These are phyloP conservation scores for Cutaneotrichosporon mucoides DNA, from an alignment of 1,284 basidiomycete genomes.

Conservation along the genomic window DNA sequence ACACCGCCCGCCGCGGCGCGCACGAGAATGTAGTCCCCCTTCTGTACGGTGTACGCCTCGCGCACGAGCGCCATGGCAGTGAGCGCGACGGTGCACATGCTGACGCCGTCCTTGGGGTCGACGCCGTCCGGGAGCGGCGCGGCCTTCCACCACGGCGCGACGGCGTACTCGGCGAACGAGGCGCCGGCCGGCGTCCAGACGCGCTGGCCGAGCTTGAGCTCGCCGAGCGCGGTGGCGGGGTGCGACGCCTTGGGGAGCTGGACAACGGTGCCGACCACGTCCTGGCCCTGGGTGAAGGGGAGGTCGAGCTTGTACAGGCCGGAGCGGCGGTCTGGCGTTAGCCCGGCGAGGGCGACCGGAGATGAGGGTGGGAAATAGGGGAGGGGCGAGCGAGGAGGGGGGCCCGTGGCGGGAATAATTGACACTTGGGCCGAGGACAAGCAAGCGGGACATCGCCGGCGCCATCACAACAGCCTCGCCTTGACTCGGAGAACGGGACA, in stretches of 20 bases:
- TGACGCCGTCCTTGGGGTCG: constrained; percentile 63
- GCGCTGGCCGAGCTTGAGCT: constrained; percentile 48
- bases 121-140: constrained; percentile 55
- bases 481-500: too few relatives aligned
- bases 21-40: constrained; percentile 55
- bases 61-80: constrained; percentile 75
- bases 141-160: constrained; percentile 62
- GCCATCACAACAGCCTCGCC: too few relatives aligned
- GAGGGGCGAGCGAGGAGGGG: constrained; percentile 52
- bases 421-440: too few relatives aligned
- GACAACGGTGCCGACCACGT: constrained; percentile 66
- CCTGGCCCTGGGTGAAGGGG: constrained; percentile 74
- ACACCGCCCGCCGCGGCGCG: constrained; percentile 84
- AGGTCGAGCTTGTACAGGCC: constrained; percentile 57
- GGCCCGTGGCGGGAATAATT: too few relatives aligned
- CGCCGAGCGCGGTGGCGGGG: constrained; percentile 54
- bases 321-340: constrained; percentile 36
- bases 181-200: constrained; percentile 57
- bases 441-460: too few relatives aligned
- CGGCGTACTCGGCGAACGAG: constrained; percentile 70
- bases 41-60: constrained; percentile 76
- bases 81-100: constrained; percentile 68
- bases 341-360: neutral
- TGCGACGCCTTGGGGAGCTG: constrained; percentile 57
- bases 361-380: constrained; percentile 52